Evolutionary conservation across 73 alveolate genomes (phyloP).

Genomic region (Symbiodinium natans): DNA sequence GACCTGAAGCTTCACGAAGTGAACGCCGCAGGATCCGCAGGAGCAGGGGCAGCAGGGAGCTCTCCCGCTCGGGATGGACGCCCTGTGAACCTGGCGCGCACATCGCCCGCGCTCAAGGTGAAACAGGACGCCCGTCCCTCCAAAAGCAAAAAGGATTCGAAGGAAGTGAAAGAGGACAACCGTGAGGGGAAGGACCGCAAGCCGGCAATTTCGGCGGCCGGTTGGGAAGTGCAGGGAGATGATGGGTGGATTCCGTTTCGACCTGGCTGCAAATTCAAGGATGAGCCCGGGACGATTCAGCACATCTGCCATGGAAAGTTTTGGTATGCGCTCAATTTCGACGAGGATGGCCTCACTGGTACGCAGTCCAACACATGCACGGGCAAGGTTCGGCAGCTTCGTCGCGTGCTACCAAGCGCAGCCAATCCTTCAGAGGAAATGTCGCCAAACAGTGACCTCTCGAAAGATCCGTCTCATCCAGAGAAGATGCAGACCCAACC

Average conservation of each 20-base stretch:
- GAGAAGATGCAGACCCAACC: not conserved
- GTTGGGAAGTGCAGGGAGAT: constrained; percentile 19
- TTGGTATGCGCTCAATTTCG: constrained; percentile 54
- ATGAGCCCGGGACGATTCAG: constrained; percentile 40
- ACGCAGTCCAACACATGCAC: constrained; percentile 63
- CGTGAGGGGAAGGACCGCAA: constrained; percentile 1
- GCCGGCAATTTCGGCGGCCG: not conserved
- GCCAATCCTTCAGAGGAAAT: not conserved
- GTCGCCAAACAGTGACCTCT: not conserved
- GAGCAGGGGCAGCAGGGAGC: constrained; percentile 4
- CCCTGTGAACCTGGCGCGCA: constrained; percentile 19
- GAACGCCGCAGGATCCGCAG: not conserved
- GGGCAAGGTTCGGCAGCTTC: constrained; percentile 55
- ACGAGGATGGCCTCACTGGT: constrained; percentile 63
- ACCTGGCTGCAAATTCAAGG: not conserved
- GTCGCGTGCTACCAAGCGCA: constrained; percentile 23
- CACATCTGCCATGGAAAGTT: constrained; percentile 84
- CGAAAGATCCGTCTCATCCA: not conserved
- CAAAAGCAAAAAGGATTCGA: not conserved
- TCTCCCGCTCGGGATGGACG: constrained; percentile 15
- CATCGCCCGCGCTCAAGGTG: constrained; percentile 28
- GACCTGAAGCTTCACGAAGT: constrained; percentile 21
- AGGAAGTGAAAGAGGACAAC: not conserved
- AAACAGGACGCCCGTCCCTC: constrained; percentile 27
- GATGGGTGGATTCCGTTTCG: not conserved